These are phyloP conservation scores for Boletus pseudopeckii DNA, from an alignment of 768 basidiomycete species.

Conservation along the genomic window DNA sequence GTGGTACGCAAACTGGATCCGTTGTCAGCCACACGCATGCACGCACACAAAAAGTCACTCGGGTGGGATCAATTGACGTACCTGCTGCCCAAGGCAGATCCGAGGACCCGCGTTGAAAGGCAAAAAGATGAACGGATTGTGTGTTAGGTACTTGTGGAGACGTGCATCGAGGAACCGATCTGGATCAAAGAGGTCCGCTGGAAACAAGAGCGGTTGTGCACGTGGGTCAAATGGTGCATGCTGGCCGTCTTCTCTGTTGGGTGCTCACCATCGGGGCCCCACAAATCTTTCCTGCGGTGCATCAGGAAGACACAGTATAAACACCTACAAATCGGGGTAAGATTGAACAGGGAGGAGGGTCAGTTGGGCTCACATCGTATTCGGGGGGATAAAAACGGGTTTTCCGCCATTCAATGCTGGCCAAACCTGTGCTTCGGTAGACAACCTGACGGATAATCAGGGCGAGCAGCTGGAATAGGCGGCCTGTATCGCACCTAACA, in stretches of 20 bases:
- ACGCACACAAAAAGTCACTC: too few species aligned
- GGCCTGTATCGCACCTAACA: conserved; percentile 13
- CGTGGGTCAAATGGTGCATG: neutral
- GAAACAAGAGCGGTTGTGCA: neutral
- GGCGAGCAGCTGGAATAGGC: too few species aligned
- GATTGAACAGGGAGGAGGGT: neutral
- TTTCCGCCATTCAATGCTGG: conserved; percentile 32
- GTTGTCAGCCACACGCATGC: too few species aligned
- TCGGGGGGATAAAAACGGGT: conserved; percentile 52
- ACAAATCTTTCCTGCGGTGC: conserved; percentile 39
- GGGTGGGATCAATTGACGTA: neutral
- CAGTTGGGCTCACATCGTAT: conserved; percentile 21
- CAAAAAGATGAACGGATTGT: conserved; percentile 66
- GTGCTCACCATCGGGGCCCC: conserved; percentile 35
- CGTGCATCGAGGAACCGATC: conserved; percentile 63
- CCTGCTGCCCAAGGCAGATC: conserved; percentile 56
- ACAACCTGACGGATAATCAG: conserved; percentile 15
- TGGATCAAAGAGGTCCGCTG: conserved; percentile 50
- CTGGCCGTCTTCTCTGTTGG: too few species aligned
- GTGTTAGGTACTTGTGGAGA: conserved; percentile 47
- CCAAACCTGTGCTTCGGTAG: conserved; percentile 17
- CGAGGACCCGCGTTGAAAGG: conserved; percentile 69
- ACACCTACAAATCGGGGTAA: conserved; percentile 5
- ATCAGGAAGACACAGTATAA: conserved; percentile 32
- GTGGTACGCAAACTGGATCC: conserved; percentile 48